phyloP scores from a whole-genome alignment of 495 filamentous ascomycete species.

The Chaetomium cochliodes region DNA sequence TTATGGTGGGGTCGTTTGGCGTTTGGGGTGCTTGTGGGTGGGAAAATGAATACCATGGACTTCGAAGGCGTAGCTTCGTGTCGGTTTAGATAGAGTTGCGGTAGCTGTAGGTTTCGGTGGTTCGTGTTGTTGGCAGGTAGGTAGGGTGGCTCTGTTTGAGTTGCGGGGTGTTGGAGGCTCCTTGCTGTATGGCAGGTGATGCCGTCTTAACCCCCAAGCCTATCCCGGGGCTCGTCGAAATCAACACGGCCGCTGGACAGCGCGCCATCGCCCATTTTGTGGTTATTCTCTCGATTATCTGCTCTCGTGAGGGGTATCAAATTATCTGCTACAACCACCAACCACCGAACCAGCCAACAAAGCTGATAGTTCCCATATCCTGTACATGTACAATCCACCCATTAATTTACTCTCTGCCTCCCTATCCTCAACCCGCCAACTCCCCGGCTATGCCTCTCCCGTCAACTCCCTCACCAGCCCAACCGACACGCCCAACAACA shows the following conservation, averaged over 20 bases:
- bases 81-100: constrained; percentile 2
- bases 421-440: not conserved
- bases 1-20: not conserved
- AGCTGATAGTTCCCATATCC: no score
- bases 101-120: not conserved
- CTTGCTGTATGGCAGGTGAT: not conserved
- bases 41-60: constrained; percentile 18
- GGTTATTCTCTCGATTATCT: not conserved
- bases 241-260: constrained; percentile 19
- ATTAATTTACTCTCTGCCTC: no score
- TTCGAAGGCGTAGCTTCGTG: constrained; percentile 5
- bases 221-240: not conserved
- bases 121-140: not conserved
- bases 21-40: constrained; percentile 4
- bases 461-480: constrained; percentile 45
- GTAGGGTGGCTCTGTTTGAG: not conserved
- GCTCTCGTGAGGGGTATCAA: constrained; percentile 13
- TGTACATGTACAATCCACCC: no score
- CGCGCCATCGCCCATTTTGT: constrained; percentile 16
- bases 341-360: not conserved
- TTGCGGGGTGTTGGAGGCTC: not conserved
- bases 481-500: constrained; percentile 53
- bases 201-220: not conserved
- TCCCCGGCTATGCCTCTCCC: constrained; percentile 20
- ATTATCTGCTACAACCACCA: not conserved